Conservation (phyloP, 768 basidiomycete species). For the Pisolithus albus region DNA sequence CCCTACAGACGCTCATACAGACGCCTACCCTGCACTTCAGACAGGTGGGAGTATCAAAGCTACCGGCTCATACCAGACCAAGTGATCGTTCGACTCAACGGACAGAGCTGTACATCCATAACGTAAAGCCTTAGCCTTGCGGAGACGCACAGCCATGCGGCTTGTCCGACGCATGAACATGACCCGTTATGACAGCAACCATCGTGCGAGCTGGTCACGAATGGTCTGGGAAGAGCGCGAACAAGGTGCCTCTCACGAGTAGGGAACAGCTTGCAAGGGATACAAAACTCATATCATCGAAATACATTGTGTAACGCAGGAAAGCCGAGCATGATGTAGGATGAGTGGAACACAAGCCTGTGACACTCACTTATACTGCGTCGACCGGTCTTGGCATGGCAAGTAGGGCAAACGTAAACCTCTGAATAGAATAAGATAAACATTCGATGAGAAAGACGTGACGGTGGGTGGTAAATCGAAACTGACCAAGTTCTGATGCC, state of each 20-base stretch:
- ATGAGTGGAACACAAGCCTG: slow-evolving; percentile 23
- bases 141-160: slow-evolving; percentile 19
- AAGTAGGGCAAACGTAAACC: slow-evolving; percentile 50
- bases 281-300: slow-evolving; percentile 32
- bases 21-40: slow-evolving; percentile 15
- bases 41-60: slow-evolving; percentile 19
- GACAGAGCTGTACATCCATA: slow-evolving; percentile 28
- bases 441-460: slow-evolving; percentile 8
- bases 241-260: slow-evolving; percentile 27
- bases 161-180: slow-evolving; percentile 24
- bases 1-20: slow-evolving; percentile 5
- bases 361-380: slow-evolving; percentile 73
- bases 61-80: slow-evolving; percentile 28
- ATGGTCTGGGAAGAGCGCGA: slow-evolving; percentile 28
- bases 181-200: slow-evolving; percentile 27
- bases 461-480: neutral
- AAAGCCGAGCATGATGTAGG: slow-evolving; percentile 22
- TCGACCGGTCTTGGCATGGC: slow-evolving; percentile 56
- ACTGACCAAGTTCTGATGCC: slow-evolving; percentile 77
- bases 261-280: slow-evolving; percentile 30
- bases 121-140: slow-evolving; percentile 30
- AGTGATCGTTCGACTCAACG: slow-evolving; percentile 29
- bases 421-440: slow-evolving; percentile 31
- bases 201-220: slow-evolving; percentile 20
- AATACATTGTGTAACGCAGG: slow-evolving; percentile 28